Conservation (phyloP, 768 basidiomycete species). For the Clitopilus passeckerianus region DNA sequence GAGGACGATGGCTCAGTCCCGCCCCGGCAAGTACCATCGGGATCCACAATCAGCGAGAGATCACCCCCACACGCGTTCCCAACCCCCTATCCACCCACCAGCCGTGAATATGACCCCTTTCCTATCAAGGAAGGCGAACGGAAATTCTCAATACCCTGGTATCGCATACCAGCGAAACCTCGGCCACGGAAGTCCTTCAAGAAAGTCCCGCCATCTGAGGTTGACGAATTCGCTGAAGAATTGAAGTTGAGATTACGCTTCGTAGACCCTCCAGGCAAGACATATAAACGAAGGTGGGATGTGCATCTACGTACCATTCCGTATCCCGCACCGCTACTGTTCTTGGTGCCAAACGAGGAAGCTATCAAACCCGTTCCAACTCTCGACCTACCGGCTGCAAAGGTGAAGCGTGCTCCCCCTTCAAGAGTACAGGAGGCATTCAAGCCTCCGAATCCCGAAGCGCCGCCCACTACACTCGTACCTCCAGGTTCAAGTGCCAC, state of each 20-base stretch:
- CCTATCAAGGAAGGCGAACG: slow-evolving; percentile 5
- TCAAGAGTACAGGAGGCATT: background rate
- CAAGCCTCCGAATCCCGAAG: background rate
- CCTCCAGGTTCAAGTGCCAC: background rate
- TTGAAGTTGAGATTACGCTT: too few relatives aligned
- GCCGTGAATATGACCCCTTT: slow-evolving; percentile 7
- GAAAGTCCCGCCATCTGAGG: slow-evolving; percentile 20
- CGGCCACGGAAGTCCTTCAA: background rate
- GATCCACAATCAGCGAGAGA: background rate
- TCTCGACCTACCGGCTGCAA: background rate
- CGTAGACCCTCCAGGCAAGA: background rate
- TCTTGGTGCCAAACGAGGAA: background rate
- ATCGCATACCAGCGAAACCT: slow-evolving; percentile 16
- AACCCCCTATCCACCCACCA: slow-evolving; percentile 3
- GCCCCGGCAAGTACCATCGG: background rate
- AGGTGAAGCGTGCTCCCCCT: background rate
- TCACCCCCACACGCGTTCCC: slow-evolving; percentile 22
- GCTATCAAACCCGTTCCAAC: background rate
- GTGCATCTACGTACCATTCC: background rate
- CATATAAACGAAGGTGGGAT: background rate
- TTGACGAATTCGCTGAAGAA: slow-evolving; percentile 8
- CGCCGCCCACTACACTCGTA: background rate
- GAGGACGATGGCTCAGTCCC: slow-evolving; percentile 9
- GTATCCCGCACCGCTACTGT: background rate
- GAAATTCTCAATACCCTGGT: slow-evolving; percentile 28